phyloP scores from a whole-genome alignment of 495 filamentous ascomycete genomes.

The Terfezia boudieri region DNA sequence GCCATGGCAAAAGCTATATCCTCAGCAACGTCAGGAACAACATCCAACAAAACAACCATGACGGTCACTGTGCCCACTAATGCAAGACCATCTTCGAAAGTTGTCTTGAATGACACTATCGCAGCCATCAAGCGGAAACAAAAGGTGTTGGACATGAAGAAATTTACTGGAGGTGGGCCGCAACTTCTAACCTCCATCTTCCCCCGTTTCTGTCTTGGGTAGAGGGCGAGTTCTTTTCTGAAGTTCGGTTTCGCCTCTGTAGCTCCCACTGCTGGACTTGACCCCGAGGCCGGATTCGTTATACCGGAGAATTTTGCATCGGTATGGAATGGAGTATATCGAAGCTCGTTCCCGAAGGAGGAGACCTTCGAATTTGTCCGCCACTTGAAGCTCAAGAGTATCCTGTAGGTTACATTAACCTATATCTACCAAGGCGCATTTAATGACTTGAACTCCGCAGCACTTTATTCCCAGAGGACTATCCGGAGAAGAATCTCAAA shows the following conservation, averaged over 20 bases:
- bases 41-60: not conserved
- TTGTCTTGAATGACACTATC: not conserved
- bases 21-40: no score
- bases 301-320: conserved; percentile 41
- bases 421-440: not conserved
- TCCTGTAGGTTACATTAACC: conserved; percentile 35
- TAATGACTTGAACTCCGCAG: conserved; percentile 19
- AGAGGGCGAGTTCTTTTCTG: not conserved
- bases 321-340: conserved; percentile 44
- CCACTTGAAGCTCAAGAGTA: conserved; percentile 42
- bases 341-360: conserved; percentile 47
- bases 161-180: not conserved
- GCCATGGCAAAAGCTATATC: no score
- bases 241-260: not conserved
- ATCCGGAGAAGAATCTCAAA: conserved; percentile 30
- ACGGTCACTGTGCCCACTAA: not conserved
- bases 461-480: conserved; percentile 50
- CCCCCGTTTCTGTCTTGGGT: not conserved
- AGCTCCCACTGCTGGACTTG: not conserved
- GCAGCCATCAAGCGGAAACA: not conserved
- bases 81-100: not conserved
- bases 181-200: not conserved
- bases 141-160: not conserved
- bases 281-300: not conserved
- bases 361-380: conserved; percentile 43